Base-by-base conservation (phyloP, 208 protist genomes). In the Trypanosomatidae sp. region DNA sequence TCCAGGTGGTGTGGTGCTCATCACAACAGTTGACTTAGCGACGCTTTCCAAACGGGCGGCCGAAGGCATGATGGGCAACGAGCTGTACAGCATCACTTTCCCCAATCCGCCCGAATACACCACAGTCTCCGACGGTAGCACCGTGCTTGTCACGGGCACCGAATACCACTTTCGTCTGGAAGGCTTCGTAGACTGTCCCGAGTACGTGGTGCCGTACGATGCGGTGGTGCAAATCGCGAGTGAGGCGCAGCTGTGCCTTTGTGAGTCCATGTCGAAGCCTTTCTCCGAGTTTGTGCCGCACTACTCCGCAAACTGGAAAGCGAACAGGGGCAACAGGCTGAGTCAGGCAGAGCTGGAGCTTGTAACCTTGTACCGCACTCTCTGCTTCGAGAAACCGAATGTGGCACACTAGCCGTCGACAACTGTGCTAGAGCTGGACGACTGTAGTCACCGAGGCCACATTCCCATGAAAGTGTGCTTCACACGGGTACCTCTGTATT, bases 141-240 rank as follows among this genome's bases (percentile, higher is more conserved):
- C 47, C 10, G 56, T 70, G 62, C 74, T 97, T 0, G 65, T 59
- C 6, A 58, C 88, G 0, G 87, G 92, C 41, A 89, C 88, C 13
- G 69, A 80, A 71, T 97, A 97, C 59, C 84, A 88, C 66, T 97
- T 97, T 60, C 53, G 58, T 3, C 78, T 97, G n/a, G 78, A 94
- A 0, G 92, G 90, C n/a, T 97, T 97, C 81, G 92, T 97, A 6
- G 90, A 97, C 72, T 95, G 92, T 75, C 70, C 83, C 15, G 90
- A 97, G 80, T 97, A 92, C 62, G 87, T 95, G 13, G 92, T 95
- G 13, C 86, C 90, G 44, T 47, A 82, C 19, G 71, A 77, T 3
- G 71, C 81, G 25, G 62, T 96, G 10, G 72, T 66, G 39, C 33
- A 66, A 28, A 65, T 72, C 43, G 84, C 86, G 0, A 53, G 33